Evolutionary conservation across 2,329 filamentous ascomycete species (phyloP).

Genomic region (Sporothrix curviconia): DNA sequence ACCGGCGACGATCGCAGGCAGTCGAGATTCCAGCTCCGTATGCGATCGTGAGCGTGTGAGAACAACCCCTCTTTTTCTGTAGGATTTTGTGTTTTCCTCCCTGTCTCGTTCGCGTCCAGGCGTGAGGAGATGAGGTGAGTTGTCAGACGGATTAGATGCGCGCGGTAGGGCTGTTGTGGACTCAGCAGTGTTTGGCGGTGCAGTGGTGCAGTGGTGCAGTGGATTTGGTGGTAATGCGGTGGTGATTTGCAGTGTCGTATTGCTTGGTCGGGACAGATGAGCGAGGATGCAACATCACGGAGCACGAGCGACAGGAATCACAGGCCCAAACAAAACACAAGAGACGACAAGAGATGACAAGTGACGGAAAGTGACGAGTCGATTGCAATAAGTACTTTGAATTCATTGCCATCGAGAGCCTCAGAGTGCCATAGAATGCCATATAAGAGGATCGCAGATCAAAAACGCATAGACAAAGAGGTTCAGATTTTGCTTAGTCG

Average conservation of each 20-base stretch:
- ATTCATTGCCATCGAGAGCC: too few species aligned
- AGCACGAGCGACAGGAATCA: not conserved
- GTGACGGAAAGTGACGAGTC: too few species aligned
- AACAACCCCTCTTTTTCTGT: not conserved
- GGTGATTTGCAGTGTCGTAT: not conserved
- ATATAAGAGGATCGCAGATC: too few species aligned
- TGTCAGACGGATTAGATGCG: not conserved
- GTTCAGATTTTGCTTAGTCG: not conserved
- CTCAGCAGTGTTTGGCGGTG: too few species aligned
- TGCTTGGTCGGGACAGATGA: not conserved
- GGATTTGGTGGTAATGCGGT: not conserved
- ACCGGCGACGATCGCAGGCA: too few species aligned
- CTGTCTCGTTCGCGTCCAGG: not conserved
- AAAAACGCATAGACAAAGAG: too few species aligned
- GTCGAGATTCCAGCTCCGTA: too few species aligned
- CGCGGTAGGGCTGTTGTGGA: constrained; percentile 4
- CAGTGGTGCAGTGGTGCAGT: not conserved
- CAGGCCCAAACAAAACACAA: not conserved
- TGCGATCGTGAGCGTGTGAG: not conserved
- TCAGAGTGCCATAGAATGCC: too few species aligned
- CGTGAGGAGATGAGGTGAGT: not conserved
- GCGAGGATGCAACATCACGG: constrained; percentile 6
- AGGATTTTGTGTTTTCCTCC: not conserved
- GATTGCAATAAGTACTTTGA: too few species aligned
- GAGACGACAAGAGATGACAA: not conserved